Evolutionary conservation across 257 asterid species (phyloP).

Genomic region (Capsicum rhomboideum): DNA sequence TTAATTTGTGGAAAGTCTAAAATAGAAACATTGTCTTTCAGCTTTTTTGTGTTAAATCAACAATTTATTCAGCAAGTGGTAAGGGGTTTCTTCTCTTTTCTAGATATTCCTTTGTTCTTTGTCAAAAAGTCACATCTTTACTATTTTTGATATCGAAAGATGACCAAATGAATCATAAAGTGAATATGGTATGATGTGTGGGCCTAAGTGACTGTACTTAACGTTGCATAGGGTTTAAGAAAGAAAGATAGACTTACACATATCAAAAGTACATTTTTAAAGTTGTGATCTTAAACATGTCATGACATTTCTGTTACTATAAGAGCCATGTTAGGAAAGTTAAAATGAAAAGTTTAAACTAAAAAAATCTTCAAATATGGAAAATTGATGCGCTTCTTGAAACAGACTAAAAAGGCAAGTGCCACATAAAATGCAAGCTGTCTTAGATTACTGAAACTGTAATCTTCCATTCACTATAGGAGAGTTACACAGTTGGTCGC

Average conservation of each 20-base stretch:
- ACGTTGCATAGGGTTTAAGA: accelerated
- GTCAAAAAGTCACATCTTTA: neutral
- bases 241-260: neutral
- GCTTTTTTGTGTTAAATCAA: neutral
- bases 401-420: neutral
- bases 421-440: neutral
- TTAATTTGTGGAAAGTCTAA: neutral
- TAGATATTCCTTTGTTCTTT: neutral
- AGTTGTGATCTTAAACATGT: neutral
- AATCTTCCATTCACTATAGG: neutral
- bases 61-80: neutral
- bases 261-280: neutral
- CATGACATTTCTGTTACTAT: neutral
- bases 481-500: neutral
- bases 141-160: neutral
- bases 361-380: neutral
- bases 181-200: neutral
- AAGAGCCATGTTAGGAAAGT: neutral
- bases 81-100: neutral
- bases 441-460: neutral
- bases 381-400: neutral
- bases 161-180: neutral
- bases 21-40: neutral
- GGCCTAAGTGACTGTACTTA: neutral
- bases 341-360: neutral